phyloP scores from a whole-genome alignment of 1,284 basidiomycete species.

The Neonothopanus nambi region DNA sequence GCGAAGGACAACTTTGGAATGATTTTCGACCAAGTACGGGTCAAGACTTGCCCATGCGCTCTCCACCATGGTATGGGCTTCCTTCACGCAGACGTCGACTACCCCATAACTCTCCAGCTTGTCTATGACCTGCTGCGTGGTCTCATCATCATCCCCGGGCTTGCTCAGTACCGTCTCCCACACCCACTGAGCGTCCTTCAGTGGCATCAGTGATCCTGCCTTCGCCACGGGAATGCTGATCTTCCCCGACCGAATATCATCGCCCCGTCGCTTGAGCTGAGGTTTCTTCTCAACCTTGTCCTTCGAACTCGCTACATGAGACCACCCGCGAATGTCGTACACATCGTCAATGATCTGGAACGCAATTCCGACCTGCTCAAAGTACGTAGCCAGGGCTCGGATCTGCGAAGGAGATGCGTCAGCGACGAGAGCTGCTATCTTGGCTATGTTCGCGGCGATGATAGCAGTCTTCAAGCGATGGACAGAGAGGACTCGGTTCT shows the following conservation, averaged over 20 bases:
- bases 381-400: background rate
- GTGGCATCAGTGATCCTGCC: background rate
- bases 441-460: conserved; percentile 4
- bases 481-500: background rate
- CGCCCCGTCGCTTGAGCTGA: background rate
- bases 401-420: background rate
- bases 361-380: conserved; percentile 3
- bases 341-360: conserved; percentile 9
- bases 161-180: conserved; percentile 1
- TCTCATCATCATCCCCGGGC: background rate
- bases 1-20: background rate
- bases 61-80: background rate
- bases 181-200: background rate
- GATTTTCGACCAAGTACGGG: background rate
- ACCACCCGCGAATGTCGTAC: conserved; percentile 5
- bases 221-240: background rate
- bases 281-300: conserved; percentile 8
- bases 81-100: too few relatives aligned
- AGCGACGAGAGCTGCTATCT: background rate
- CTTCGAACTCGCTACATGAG: conserved; percentile 9
- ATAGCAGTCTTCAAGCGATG: conserved; percentile 7
- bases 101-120: conserved; percentile 3
- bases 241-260: background rate
- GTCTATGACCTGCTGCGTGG: background rate
- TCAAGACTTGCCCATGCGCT: background rate